Base-by-base conservation (phyloP, 176 grass and related monocot genomes). In the Eleusine indica region DNA sequence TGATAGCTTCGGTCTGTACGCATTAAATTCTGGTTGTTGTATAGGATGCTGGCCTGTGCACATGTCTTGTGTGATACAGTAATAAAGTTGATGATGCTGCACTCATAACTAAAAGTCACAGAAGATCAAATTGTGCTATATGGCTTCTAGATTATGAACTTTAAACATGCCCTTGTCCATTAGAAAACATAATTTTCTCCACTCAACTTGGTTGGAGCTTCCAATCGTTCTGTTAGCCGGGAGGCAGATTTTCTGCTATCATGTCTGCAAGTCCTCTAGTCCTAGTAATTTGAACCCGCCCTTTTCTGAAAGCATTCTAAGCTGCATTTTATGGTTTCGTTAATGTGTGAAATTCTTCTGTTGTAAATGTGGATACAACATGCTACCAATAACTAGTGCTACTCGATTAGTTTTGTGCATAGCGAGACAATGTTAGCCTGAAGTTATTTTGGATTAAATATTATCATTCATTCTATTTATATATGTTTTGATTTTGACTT, bases 371-470 rank as follows among this genome's bases (percentile, higher is more conserved):
- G 32, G 71, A 76, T 56, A 46, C 37, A 66, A 66, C 19, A 52
- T 77, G 72, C 21, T 35, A 14, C 9, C 13, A 25, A 41, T 44
- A 77, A 41, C 35, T 64, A 19, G 15, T 53, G 76, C 60, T 84
- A 14, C 30, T 48, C 80, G 3, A 75, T 85, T 63, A 52, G 32
- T 80, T 85, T 53, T 75, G 35, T n/a, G 51, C 14, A 60, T 41
- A 32, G 25, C 4, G 61, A 64, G 12, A 14, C 39, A 42, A 9
- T 72, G 43, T 70, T 25, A 0, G 3, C 10, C 5, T 66, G 42
- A 10, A 76, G 39, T 69, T 82, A 71, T 76, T 82, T 82, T 86
- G 54, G 51, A 21, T 19, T 53, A 71, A 37, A 22, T 51, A 18
- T 29, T 76, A 30, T 80, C 61, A 18, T 32, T 65, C 9, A 68